phyloP scores from a whole-genome alignment of 768 basidiomycete genomes.

The Aureoboletus auriporus region DNA sequence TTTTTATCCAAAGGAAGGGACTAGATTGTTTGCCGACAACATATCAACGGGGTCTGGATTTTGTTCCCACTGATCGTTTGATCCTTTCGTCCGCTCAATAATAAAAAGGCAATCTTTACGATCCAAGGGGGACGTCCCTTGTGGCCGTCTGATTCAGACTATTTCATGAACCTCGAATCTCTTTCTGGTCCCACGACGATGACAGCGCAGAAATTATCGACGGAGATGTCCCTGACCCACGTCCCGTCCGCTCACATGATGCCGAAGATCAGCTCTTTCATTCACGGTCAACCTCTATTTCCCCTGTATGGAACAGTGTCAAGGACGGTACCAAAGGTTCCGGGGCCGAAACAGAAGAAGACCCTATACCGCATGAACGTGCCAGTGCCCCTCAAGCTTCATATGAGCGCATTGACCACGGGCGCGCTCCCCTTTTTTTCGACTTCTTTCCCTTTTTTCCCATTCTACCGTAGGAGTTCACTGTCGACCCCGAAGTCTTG shows the following conservation, averaged over 20 bases:
- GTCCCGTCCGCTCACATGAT: conserved; percentile 22
- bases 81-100: conserved; percentile 15
- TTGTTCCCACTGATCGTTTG: conserved; percentile 1
- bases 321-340: conserved; percentile 42
- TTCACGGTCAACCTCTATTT: conserved; percentile 43
- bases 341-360: conserved; percentile 69
- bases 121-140: conserved; percentile 84
- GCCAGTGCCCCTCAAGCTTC: conserved; percentile 43
- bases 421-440: conserved; percentile 33
- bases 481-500: conserved; percentile 24
- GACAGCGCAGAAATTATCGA: conserved; percentile 35
- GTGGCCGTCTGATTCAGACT: conserved; percentile 76
- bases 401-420: conserved; percentile 45
- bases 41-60: conserved; percentile 66
- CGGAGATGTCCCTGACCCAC: conserved; percentile 26
- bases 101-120: conserved; percentile 74
- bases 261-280: conserved; percentile 53
- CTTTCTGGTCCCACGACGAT: conserved; percentile 74
- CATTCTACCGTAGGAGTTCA: conserved; percentile 22
- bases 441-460: conserved; percentile 35
- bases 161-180: conserved; percentile 71
- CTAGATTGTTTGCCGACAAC: conserved; percentile 74
- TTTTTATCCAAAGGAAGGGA: conserved; percentile 83
- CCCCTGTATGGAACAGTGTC: conserved; percentile 37
- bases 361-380: conserved; percentile 65